phyloP scores from a whole-genome alignment of 352 stramenopile genomes.

The Globisporangium parvum region DNA sequence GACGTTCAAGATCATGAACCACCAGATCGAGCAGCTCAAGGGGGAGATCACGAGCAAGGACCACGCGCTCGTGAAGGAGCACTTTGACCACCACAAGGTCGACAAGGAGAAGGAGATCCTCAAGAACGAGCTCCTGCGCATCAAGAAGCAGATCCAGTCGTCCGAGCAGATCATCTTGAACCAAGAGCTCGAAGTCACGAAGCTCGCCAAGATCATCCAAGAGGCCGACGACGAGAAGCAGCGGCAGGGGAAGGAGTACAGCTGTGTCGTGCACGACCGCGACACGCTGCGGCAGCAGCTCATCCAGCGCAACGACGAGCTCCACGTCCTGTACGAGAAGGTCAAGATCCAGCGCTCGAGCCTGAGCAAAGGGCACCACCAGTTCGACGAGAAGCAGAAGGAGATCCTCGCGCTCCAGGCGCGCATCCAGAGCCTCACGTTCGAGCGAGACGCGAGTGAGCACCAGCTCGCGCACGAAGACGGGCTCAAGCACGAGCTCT shows the following conservation, averaged over 20 bases:
- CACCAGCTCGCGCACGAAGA: constrained; percentile 58
- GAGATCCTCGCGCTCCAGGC: constrained; percentile 49
- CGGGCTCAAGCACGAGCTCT: constrained; percentile 51
- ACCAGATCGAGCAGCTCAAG: constrained; percentile 90
- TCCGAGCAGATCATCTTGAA: constrained; percentile 88
- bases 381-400: constrained; percentile 66
- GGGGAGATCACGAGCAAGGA: constrained; percentile 92
- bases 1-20: constrained; percentile 90
- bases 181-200: constrained; percentile 75
- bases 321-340: constrained; percentile 87
- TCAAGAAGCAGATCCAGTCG: constrained; percentile 88
- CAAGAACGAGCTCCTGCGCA: constrained; percentile 87
- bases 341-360: constrained; percentile 90
- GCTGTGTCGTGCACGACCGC: constrained; percentile 79
- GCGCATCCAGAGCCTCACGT: constrained; percentile 48
- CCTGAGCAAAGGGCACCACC: constrained; percentile 65
- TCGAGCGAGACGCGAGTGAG: constrained; percentile 55
- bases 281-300: constrained; percentile 84
- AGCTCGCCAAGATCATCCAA: constrained; percentile 86
- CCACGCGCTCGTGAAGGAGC: constrained; percentile 89
- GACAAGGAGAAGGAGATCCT: constrained; percentile 90
- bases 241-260: constrained; percentile 82
- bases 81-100: constrained; percentile 92
- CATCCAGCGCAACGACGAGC: constrained; percentile 83
- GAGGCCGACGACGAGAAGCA: constrained; percentile 88